Conservation (phyloP, 345 rosid genomes). For the Triadica sebifera region DNA sequence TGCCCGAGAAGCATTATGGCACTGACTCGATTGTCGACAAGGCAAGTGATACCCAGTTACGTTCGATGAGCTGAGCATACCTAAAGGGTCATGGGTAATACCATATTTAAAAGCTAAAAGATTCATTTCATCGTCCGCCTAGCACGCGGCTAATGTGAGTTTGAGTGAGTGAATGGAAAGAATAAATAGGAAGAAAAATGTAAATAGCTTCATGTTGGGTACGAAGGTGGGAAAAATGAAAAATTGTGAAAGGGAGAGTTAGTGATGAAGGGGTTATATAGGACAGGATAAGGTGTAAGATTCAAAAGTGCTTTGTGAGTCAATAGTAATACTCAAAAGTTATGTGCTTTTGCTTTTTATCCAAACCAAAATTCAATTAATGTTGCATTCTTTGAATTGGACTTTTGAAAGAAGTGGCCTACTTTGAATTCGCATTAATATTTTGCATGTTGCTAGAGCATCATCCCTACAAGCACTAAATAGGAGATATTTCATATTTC, state of each 20-base stretch:
- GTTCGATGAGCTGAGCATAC: conserved; percentile 59
- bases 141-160: conserved; percentile 46
- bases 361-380: no score
- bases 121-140: conserved; percentile 61
- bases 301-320: no score
- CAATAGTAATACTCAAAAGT: no score
- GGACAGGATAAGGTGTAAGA: no score
- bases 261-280: not conserved
- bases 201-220: conserved; percentile 15
- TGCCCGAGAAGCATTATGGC: conserved; percentile 34
- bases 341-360: no score
- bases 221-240: not conserved
- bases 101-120: conserved; percentile 68
- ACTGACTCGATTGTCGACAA: conserved; percentile 41
- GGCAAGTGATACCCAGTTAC: conserved; percentile 56
- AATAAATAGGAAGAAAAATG: conserved; percentile 19
- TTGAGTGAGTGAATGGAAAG: conserved; percentile 19
- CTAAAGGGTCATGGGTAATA: conserved; percentile 64
- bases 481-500: no score
- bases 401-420: no score
- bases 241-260: no score
- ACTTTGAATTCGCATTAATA: no score
- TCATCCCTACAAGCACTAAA: no score
- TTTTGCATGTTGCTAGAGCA: no score
- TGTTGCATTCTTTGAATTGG: no score